A percentile compares a stretch with the other conserved stretches of the same genome.
These are phyloP conservation scores for Cryptosporidium ryanae DNA, from an alignment of 169 alveolate species.

Conservation along the genomic window DNA sequence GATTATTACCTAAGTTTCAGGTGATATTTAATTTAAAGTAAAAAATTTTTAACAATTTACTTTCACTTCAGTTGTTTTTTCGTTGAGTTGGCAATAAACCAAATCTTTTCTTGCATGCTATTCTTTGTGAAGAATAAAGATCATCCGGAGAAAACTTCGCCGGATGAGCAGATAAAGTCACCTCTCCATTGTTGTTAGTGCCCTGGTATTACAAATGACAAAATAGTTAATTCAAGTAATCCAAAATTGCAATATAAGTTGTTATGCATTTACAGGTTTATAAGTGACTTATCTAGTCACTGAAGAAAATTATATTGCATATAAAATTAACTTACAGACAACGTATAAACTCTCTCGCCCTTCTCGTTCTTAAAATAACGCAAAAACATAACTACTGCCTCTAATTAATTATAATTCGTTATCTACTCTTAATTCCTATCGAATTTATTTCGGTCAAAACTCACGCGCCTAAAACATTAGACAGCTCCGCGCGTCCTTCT, in stretches of 20 bases:
- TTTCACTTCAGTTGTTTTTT: neutral
- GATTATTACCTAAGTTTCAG: too few species aligned
- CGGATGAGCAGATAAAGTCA: slow-evolving; percentile 93
- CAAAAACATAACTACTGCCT: slow-evolving; percentile 61
- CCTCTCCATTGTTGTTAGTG: slow-evolving; percentile 73
- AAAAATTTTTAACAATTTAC: neutral
- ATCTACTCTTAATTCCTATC: neutral
- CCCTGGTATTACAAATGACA: neutral
- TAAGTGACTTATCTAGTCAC: neutral
- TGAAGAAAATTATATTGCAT: neutral
- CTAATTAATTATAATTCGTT: neutral
- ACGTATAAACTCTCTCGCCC: slow-evolving; percentile 80
- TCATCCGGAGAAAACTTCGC: slow-evolving; percentile 94
- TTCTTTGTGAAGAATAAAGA: slow-evolving; percentile 85
- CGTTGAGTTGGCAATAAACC: slow-evolving; percentile 79
- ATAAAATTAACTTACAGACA: slow-evolving; percentile 71
- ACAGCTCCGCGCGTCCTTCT: too few species aligned
- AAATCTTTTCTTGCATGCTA: slow-evolving; percentile 85
- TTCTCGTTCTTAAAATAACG: slow-evolving; percentile 78
- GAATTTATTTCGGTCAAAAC: too few species aligned
- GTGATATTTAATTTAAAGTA: neutral
- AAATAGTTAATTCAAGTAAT: neutral
- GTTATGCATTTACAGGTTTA: too few species aligned
- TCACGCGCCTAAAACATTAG: too few species aligned
- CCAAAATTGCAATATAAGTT: too few species aligned